Percentiles rank a stretch among this genome's conserved stretches.
Conservation (phyloP, 345 rosid species). For the Citrus inodora region DNA sequence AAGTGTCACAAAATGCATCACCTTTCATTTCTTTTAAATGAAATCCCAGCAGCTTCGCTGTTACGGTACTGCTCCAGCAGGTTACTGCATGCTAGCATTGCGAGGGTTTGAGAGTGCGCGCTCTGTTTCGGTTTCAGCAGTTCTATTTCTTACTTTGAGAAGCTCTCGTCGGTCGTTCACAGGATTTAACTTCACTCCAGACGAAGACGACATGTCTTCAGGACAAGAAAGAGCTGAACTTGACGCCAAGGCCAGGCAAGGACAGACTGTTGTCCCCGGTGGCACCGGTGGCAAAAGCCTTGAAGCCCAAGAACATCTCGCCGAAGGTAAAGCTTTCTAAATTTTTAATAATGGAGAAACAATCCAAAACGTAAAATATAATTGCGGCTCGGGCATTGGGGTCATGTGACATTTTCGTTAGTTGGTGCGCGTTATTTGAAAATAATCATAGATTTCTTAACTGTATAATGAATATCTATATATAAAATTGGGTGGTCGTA, state of each 20-base stretch:
- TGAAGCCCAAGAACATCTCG: conserved; percentile 84
- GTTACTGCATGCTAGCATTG: not conserved
- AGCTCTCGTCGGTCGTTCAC: not conserved
- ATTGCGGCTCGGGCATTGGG: no score
- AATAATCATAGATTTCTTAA: no score
- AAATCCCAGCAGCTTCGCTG: not conserved
- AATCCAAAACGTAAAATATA: not conserved
- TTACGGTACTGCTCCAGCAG: no score
- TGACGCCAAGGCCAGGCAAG: conserved; percentile 64
- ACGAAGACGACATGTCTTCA: conserved; percentile 35
- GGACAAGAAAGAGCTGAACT: conserved; percentile 52
- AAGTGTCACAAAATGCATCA: not conserved
- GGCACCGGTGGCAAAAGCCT: conserved; percentile 93
- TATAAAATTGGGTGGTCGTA: no score
- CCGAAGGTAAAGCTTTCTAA: conserved; percentile 45
- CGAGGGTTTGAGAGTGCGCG: not conserved
- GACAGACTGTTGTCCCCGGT: conserved; percentile 76
- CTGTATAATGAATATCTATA: fast-evolving
- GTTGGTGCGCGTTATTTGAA: no score
- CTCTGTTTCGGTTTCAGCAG: not conserved
- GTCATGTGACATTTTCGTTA: no score
- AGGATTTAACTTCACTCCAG: conserved; percentile 13
- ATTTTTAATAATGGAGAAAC: not conserved
- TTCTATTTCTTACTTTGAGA: not conserved
- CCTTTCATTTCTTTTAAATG: not conserved